Evolutionary conservation across 2,329 filamentous ascomycete species (phyloP).

Genomic region (Pseudogymnoascus sp.): DNA sequence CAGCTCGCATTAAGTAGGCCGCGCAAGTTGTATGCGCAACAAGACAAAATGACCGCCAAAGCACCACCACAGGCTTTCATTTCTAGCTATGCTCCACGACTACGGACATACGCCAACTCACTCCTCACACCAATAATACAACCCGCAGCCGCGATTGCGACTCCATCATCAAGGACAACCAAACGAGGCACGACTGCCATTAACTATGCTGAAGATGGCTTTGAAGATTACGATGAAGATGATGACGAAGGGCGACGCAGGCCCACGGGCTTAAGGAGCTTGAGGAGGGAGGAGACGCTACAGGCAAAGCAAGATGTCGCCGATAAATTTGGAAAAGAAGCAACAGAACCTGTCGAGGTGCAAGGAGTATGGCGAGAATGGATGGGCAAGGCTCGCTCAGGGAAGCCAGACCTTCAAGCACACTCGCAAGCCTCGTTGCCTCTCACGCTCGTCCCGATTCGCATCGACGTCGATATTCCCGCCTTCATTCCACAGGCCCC

Average conservation of each 20-base stretch:
- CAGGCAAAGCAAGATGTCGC: constrained; percentile 56
- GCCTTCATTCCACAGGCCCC: constrained; percentile 62
- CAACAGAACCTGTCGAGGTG: constrained; percentile 67
- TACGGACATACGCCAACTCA: constrained; percentile 87
- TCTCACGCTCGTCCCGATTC: constrained; percentile 86
- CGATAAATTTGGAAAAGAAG: constrained; percentile 79
- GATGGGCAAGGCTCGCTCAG: constrained; percentile 67
- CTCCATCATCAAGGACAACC: constrained; percentile 72
- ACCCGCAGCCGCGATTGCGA: constrained; percentile 55
- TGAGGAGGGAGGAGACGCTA: constrained; percentile 67
- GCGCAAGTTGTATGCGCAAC: background rate
- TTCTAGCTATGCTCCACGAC: constrained; percentile 82
- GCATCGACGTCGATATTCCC: constrained; percentile 89
- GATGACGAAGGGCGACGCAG: constrained; percentile 63
- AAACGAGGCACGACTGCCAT: constrained; percentile 95
- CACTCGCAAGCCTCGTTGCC: constrained; percentile 68
- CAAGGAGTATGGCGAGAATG: constrained; percentile 93
- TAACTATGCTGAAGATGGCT: constrained; percentile 96
- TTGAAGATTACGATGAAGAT: constrained; percentile 75
- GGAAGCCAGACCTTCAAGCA: constrained; percentile 53
- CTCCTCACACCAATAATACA: constrained; percentile 79
- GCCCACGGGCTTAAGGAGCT: constrained; percentile 73
- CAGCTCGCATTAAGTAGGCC: background rate
- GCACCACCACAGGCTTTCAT: constrained; percentile 76
- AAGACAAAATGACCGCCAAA: constrained; percentile 17